Conservation (phyloP, 2,329 filamentous ascomycete species). For the Fusarium sublunatum region DNA sequence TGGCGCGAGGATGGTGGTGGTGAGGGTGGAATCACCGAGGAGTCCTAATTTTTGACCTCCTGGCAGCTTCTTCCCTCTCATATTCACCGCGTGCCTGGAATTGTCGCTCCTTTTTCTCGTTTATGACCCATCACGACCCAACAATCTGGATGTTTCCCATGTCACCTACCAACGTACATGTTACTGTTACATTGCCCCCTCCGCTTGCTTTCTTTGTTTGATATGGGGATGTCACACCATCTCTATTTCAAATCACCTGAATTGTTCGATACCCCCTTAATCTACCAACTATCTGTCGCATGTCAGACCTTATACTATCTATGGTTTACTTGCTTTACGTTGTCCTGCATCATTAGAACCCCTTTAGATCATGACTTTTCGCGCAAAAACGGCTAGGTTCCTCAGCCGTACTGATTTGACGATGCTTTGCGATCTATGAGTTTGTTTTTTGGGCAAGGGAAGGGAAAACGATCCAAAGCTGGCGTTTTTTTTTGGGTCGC, state of each 20-base stretch:
- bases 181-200: constrained; percentile 17
- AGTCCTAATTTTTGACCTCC: constrained; percentile 56
- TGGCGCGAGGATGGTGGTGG: constrained; percentile 91
- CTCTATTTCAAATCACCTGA: constrained; percentile 24
- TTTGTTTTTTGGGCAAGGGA: constrained; percentile 14
- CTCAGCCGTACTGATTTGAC: constrained; percentile 11
- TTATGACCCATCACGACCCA: constrained; percentile 45
- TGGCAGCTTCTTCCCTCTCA: constrained; percentile 25
- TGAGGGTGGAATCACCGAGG: constrained; percentile 71
- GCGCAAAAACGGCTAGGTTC: constrained; percentile 11
- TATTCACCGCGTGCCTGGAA: constrained; percentile 30
- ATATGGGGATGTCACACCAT: constrained; percentile 34
- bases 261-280: constrained; percentile 42
- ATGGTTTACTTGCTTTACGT: constrained; percentile 21
- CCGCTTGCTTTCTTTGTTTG: constrained; percentile 36
- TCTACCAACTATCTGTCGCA: constrained; percentile 32
- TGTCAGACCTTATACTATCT: constrained; percentile 15
- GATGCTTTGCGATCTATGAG: constrained; percentile 13
- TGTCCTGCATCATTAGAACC: constrained; percentile 26
- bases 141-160: constrained; percentile 39
- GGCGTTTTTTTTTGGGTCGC: constrained; percentile 13
- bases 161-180: constrained; percentile 34
- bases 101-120: constrained; percentile 37
- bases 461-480: constrained; percentile 17
- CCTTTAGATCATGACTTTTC: constrained; percentile 7